Evolutionary conservation across 805 yeast genomes (phyloP).

Genomic region (Candida railenensis): DNA sequence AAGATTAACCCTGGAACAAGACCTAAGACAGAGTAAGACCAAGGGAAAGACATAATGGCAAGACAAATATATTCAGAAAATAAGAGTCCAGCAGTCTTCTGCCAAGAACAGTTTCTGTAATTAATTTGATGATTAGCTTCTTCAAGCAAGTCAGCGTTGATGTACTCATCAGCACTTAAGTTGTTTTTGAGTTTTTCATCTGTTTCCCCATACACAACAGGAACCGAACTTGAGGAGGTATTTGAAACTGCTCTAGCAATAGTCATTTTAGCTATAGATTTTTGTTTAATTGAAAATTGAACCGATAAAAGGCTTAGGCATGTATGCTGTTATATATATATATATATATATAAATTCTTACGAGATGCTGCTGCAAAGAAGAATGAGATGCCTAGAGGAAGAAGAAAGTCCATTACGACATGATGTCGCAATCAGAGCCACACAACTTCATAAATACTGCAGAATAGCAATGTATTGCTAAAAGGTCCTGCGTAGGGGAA

Average conservation of each 20-base stretch:
- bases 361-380: background rate
- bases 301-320: background rate
- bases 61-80: constrained; percentile 61
- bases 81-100: constrained; percentile 56
- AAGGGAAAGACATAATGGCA: constrained; percentile 66
- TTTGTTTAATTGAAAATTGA: background rate
- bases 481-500: background rate
- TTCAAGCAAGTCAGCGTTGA: constrained; percentile 11
- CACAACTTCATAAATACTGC: background rate
- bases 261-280: background rate
- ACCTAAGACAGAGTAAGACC: constrained; percentile 62
- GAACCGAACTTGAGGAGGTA: background rate
- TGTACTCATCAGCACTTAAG: constrained; percentile 13
- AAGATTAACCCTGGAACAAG: constrained; percentile 56
- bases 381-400: background rate
- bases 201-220: background rate
- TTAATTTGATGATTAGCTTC: constrained; percentile 32
- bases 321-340: background rate
- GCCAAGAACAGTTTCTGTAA: constrained; percentile 56
- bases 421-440: background rate
- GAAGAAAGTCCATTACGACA: background rate
- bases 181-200: constrained; percentile 1
- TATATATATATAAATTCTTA: background rate
- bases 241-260: background rate
- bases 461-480: background rate